phyloP scores from a whole-genome alignment of 306 rosid species.

The Corylus avellana region DNA sequence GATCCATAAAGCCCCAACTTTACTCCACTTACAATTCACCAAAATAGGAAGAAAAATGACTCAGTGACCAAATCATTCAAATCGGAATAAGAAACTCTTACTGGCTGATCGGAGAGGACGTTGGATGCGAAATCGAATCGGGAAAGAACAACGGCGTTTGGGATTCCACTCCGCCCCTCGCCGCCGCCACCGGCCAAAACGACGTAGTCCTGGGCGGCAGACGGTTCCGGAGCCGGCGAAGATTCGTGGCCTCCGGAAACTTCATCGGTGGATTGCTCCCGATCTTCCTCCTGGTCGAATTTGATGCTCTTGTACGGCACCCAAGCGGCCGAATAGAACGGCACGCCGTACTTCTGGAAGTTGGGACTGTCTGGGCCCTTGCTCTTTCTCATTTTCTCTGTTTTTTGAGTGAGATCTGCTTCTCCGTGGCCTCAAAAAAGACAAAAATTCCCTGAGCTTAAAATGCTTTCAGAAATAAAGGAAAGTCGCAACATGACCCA shows the following conservation, averaged over 20 bases:
- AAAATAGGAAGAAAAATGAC: neutral
- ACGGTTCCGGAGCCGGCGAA: slow-evolving; percentile 9
- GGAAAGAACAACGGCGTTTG: slow-evolving; percentile 61
- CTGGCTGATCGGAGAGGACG: slow-evolving; percentile 69
- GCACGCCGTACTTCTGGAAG: slow-evolving; percentile 77
- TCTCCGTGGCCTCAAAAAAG: too few species aligned
- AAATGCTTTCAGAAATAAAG: too few species aligned
- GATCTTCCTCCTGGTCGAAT: slow-evolving; percentile 10
- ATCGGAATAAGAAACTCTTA: slow-evolving; percentile 25
- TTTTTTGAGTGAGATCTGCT: neutral
- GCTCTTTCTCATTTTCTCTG: slow-evolving; percentile 35
- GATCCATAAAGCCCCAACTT: neutral
- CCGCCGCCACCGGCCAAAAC: slow-evolving; percentile 91
- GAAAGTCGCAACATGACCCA: too few species aligned
- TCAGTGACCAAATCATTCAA: neutral
- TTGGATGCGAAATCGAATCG: slow-evolving; percentile 54
- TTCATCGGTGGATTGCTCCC: slow-evolving; percentile 32
- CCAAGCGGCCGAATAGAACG: slow-evolving; percentile 79
- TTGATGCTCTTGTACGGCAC: slow-evolving; percentile 37
- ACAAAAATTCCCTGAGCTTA: too few species aligned
- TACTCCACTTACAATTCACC: neutral
- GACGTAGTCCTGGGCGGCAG: slow-evolving; percentile 34
- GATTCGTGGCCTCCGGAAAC: slow-evolving; percentile 35
- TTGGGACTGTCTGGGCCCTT: slow-evolving; percentile 39
- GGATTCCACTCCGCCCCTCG: slow-evolving; percentile 81